Evolutionary conservation across 306 rosid genomes (phyloP), one percentile per base, ranked within the genome.

Genomic region (Mimosa pudica): DNA sequence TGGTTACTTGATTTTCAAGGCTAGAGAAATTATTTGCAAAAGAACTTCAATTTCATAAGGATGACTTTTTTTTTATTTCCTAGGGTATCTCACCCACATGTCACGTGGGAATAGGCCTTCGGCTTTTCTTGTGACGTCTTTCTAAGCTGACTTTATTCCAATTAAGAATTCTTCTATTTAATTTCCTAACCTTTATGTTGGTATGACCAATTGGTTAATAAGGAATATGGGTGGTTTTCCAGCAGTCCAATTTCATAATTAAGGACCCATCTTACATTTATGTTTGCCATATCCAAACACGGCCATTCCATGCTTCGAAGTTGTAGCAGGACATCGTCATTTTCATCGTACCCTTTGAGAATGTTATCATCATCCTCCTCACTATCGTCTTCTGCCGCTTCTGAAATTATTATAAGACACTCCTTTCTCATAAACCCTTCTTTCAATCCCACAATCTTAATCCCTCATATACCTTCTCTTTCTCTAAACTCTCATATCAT

Each of bases 311-410:
- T 86, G 92, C 87, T 86, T 33, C 80, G 88, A 73, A 82, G 82
- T 73, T 77, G 80, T 4, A 63, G 83, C 75, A 80, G 79, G 8
- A 58, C 73, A 72, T 61, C 83, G 18, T 84, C 91, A 9, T 69
- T 83, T 3, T 78, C 83, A 6, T 72, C 82, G 6, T 71, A 79
- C 13, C 16, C 87, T 69, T 72, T 84, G 48, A 84, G 86, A 82
- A 89, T 90, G 84, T 72, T 89, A 1, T 87, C 88, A 10, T 72
- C 85, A 12, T 72, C 85, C 16, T n/a, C 81, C 16, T n/a, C 81
- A 0, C 47, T 78, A 7, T 38, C 84, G 1, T 79, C 87, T 24
- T 74, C 85, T 49, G 16, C 84, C 67, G 81, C 76, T 76, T 73
- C 85, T 82, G 86, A 79, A 76, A 76, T 82, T 17, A 36, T 10